Percentiles rank a stretch among this genome's conserved stretches.
phyloP scores from a whole-genome alignment of 495 filamentous ascomycete species.

The Schizothecium vesticola region DNA sequence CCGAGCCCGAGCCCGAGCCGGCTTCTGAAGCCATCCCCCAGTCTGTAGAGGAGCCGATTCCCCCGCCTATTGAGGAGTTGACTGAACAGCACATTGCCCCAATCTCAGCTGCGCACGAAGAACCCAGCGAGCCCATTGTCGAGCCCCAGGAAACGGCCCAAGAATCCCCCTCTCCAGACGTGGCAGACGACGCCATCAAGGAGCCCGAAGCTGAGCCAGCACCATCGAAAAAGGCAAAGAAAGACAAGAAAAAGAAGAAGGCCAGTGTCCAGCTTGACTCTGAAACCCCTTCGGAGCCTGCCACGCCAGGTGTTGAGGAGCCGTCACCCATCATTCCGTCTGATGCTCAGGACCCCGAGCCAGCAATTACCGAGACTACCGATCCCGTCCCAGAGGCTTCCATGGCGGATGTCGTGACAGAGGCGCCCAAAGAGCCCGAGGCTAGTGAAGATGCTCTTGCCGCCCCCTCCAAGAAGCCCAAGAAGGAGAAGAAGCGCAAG shows the following conservation, averaged over 20 bases:
- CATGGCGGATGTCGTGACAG: not conserved
- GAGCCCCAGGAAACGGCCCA: not conserved
- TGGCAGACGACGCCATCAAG: not conserved
- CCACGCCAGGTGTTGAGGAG: not conserved
- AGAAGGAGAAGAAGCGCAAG: constrained; percentile 28
- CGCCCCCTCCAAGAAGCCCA: constrained; percentile 10
- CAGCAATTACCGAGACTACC: not conserved
- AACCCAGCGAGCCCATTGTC: not conserved
- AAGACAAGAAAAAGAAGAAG: constrained; percentile 24
- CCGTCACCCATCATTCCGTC: not conserved
- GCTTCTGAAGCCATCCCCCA: not conserved
- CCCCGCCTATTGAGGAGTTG: too few species aligned
- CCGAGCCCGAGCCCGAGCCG: not conserved
- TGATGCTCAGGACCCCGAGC: not conserved
- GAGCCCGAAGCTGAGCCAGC: not conserved
- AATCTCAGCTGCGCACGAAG: not conserved
- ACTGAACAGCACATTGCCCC: not conserved
- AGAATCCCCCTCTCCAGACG: not conserved
- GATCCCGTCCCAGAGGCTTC: not conserved
- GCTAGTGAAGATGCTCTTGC: not conserved
- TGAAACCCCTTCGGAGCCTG: constrained; percentile 5
- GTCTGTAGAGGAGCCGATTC: not conserved
- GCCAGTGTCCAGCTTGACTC: constrained; percentile 2
- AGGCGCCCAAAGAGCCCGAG: not conserved
- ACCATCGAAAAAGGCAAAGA: constrained; percentile 20